Evolutionary conservation across 192 early-diverging fungal genomes (phyloP), one percentile per base, ranked within the genome.

Genomic region (Rhizophagus clarus): DNA sequence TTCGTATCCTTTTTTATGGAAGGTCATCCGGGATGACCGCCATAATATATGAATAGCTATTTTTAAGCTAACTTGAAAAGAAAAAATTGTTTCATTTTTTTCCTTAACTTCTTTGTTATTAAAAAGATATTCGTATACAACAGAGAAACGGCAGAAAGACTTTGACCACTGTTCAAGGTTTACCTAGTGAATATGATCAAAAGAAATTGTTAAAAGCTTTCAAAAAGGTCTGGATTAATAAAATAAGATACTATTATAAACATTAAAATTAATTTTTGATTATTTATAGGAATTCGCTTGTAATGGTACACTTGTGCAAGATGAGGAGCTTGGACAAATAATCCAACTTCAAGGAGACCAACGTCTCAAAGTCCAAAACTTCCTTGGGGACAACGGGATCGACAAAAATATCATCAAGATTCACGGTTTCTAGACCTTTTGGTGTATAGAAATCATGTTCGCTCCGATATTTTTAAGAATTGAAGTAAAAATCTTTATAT

Each of bases 321-420:
- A 98, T 90, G 93, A 97, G 84, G 94, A 97, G 81, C 86, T 92
- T 76, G 97, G 97, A 32, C 88, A 95, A 74, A 92, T 97, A 77
- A 95, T 99, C 83, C 97, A 99, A 90, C 88, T 99, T 56, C 92
- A 93, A 69, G 97, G 97, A 70, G 97, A 99, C 89, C 97, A 99
- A 84, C 93, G 97, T 79, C 76, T 87, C 61, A 94, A 95, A 84
- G 89, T 97, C 73, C 86, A 85, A 73, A 85, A 90, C 80, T 97
- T 99, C 85, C 88, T 99, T 24, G 85, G 89, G 56, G 78, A 85
- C 17, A 90, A 96, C 83, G 91, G 88, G 2, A 97, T 99, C 80
- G 90, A 91, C 69, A 93, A 89, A 82, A 97, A 95, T 87, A 89
- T 90, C 63, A 92, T 99, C 85, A 95, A 97, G 90, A 86, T 98